These are phyloP conservation scores for Pichia membranifaciens DNA, from an alignment of 805 yeast genomes.

Conservation along the genomic window DNA sequence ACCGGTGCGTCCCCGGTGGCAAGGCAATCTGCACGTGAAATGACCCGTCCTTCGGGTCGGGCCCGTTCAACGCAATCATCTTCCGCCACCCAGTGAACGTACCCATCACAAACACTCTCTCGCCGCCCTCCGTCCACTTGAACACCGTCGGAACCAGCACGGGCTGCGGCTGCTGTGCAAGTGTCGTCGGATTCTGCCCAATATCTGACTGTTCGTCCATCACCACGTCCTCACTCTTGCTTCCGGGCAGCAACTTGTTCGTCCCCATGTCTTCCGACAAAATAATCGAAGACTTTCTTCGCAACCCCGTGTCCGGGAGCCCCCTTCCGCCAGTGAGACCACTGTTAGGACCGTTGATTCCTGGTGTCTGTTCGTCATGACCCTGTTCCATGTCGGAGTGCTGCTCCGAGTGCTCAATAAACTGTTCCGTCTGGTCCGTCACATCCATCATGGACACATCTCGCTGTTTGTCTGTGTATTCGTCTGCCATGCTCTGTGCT, in stretches of 20 bases:
- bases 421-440: slow-evolving; percentile 15
- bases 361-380: neutral
- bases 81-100: slow-evolving; percentile 98
- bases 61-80: slow-evolving; percentile 77
- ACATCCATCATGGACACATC: slow-evolving; percentile 35
- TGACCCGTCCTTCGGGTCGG: slow-evolving; percentile 42
- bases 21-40: slow-evolving; percentile 67
- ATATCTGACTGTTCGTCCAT: slow-evolving; percentile 26
- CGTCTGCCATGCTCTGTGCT: slow-evolving; percentile 1
- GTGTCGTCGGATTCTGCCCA: slow-evolving; percentile 16
- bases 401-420: slow-evolving; percentile 8
- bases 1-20: slow-evolving; percentile 89
- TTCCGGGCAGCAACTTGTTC: slow-evolving; percentile 42
- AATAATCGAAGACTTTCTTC: slow-evolving; percentile 63
- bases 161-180: slow-evolving; percentile 5
- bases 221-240: slow-evolving; percentile 26
- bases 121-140: slow-evolving; percentile 95
- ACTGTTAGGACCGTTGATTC: neutral
- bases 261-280: slow-evolving; percentile 62
- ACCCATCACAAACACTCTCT: slow-evolving; percentile 91
- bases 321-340: too few relatives aligned
- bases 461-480: neutral
- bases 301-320: neutral
- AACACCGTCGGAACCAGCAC: slow-evolving; percentile 52
- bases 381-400: neutral